These are phyloP conservation scores for Xylaria sp. DNA, from an alignment of 2,329 filamentous ascomycete genomes.

Conservation along the genomic window DNA sequence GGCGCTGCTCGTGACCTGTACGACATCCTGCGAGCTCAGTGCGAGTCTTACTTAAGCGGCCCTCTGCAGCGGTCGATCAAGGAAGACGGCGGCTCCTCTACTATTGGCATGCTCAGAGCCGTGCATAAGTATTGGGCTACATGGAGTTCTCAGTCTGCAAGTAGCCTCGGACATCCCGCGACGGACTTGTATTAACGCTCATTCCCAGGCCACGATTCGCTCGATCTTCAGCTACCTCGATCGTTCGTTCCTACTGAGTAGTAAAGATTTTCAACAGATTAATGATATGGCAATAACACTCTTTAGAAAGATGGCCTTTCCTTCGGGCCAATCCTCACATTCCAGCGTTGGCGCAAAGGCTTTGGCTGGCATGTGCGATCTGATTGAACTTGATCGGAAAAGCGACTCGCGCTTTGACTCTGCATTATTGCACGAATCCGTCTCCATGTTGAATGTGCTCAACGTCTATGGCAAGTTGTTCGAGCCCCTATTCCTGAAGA, in stretches of 20 bases:
- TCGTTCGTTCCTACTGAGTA: constrained; percentile 84
- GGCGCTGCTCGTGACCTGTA: constrained; percentile 77
- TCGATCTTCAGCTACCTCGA: constrained; percentile 96
- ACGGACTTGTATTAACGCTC: constrained; percentile 23
- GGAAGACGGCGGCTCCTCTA: constrained; percentile 61
- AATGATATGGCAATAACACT: constrained; percentile 82
- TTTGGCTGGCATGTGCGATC: constrained; percentile 73
- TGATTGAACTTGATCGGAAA: constrained; percentile 78
- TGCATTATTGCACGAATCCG: constrained; percentile 75
- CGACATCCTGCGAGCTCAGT: constrained; percentile 71
- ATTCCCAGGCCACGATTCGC: constrained; percentile 70
- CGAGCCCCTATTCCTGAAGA: constrained; percentile 77
- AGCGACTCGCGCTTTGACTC: constrained; percentile 68
- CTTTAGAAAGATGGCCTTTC: constrained; percentile 73
- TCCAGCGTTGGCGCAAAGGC: constrained; percentile 54
- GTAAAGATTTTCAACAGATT: constrained; percentile 75
- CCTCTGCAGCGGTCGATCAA: constrained; percentile 67
- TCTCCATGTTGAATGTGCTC: constrained; percentile 87
- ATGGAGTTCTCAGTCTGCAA: constrained; percentile 82
- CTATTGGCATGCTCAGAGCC: constrained; percentile 71
- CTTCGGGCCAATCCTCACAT: constrained; percentile 45
- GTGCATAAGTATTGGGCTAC: constrained; percentile 72
- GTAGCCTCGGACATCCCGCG: constrained; percentile 44
- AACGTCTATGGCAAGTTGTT: constrained; percentile 83
- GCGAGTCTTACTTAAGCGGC: constrained; percentile 73